These are phyloP conservation scores for Gentiana macrophylla DNA, from an alignment of 257 asterid species.

Conservation along the genomic window DNA sequence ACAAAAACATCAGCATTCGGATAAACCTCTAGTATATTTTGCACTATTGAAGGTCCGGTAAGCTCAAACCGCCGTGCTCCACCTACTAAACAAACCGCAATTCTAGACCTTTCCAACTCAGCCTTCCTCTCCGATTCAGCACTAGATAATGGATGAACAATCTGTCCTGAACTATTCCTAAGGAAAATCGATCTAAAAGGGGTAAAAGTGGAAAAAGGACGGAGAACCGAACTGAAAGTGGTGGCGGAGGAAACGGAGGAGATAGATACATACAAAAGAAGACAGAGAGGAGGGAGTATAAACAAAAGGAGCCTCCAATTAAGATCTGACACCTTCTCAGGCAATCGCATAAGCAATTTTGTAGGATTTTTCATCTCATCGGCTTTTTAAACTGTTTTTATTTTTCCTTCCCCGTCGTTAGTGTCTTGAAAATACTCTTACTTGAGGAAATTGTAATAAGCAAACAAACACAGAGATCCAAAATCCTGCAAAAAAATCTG, in stretches of 20 bases:
- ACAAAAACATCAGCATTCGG: constrained; percentile 64
- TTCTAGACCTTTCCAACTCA: constrained; percentile 30
- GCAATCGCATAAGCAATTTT: constrained; percentile 2
- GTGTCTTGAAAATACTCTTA: no score
- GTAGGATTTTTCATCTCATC: constrained; percentile 4
- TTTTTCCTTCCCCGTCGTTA: no score
- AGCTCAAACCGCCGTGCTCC: constrained; percentile 97
- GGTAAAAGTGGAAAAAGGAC: constrained; percentile 12
- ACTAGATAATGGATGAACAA: neutral
- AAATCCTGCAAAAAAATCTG: no score
- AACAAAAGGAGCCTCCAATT: constrained; percentile 44
- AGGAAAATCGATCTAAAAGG: constrained; percentile 46
- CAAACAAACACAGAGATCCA: no score
- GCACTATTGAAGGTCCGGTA: constrained; percentile 80
- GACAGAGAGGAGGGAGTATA: constrained; percentile 40
- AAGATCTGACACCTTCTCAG: constrained; percentile 39
- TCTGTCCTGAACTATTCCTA: neutral
- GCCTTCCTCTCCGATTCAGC: neutral
- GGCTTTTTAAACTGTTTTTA: no score
- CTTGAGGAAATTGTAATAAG: no score
- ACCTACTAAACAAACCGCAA: constrained; percentile 93
- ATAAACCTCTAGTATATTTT: constrained; percentile 49
- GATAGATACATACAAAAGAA: constrained; percentile 38
- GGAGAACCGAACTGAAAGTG: neutral
- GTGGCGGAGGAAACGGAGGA: constrained; percentile 22